phyloP scores from a whole-genome alignment of 768 basidiomycete species.

The Pleurotus cornucopiae region DNA sequence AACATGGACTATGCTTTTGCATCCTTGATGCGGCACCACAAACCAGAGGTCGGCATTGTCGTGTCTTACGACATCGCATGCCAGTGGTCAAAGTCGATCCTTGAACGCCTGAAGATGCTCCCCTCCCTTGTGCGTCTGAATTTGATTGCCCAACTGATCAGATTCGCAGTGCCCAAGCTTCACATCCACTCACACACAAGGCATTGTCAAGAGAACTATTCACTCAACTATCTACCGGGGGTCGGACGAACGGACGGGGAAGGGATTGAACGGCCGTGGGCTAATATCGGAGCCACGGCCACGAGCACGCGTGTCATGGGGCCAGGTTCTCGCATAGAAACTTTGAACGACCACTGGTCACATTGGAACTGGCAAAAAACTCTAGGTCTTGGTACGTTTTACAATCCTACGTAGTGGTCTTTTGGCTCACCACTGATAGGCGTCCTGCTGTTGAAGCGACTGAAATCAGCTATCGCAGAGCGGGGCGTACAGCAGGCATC shows the following conservation, averaged over 20 bases:
- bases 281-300: slow-evolving; percentile 1
- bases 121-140: slow-evolving; percentile 1
- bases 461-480: not conserved
- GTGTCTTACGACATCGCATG: slow-evolving; percentile 27
- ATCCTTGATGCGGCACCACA: slow-evolving; percentile 7
- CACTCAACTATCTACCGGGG: slow-evolving; percentile 13
- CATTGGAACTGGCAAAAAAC: slow-evolving; percentile 24
- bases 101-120: not conserved
- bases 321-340: slow-evolving; percentile 13
- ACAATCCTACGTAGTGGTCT: not conserved
- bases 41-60: slow-evolving; percentile 5
- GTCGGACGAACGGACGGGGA: slow-evolving; percentile 30
- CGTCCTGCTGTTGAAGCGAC: not conserved
- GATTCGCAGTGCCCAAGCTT: slow-evolving; percentile 11
- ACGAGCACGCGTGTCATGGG: slow-evolving; percentile 29
- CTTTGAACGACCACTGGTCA: slow-evolving; percentile 19
- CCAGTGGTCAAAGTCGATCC: slow-evolving; percentile 14
- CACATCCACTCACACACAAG: slow-evolving; percentile 12
- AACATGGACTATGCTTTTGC: slow-evolving; percentile 25
- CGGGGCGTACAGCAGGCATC: not conserved
- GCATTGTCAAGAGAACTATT: slow-evolving; percentile 12
- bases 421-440: not conserved
- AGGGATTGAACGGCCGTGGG: slow-evolving; percentile 15
- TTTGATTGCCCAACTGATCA: not conserved
- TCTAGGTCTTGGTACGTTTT: slow-evolving; percentile 14